Evolutionary conservation across 2,329 filamentous ascomycete genomes (phyloP), one percentile per base, ranked within the genome.

Genomic region (Sporothrix luriei): DNA sequence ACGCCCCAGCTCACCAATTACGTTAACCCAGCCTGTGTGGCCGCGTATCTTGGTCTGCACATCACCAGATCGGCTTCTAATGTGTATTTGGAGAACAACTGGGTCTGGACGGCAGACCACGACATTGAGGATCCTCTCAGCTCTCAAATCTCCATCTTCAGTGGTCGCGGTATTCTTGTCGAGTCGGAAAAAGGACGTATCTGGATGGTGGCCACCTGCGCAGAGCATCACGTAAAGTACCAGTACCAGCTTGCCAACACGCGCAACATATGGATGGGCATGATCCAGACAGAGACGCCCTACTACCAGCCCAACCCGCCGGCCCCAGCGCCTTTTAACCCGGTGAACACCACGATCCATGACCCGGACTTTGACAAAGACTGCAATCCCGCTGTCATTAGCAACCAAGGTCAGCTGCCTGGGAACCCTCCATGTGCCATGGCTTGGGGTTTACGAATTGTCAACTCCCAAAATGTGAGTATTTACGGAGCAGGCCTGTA

Each of bases 251-350:
- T 90, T 69, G 80, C 78, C 71, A 80, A 82, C 69, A 85, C 88
- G 0, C 81, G 82, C 73, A 83, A 89, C 75, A 80, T 89, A 74
- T 88, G 84, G 77, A 83, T 84, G 76, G 86, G 85, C 66, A 82
- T 87, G 76, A 85, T 89, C 71, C 88, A 90, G 76, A 88, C 88
- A 62, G 88, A 91, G 77, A 88, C 88, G 2, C 86, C 88, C 1
- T 91, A 91, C 79, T 90, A 84, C 78, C 87, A 90, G 79, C 84
- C 85, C 29, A 84, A 83, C 72, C 88, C 88, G 0, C 78, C 80
- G 66, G 85, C 87, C 0, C 80, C 80, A 2, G 75, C 78, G 4
- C 87, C 85, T 1, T 90, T 89, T 79, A 72, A 77, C 1, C 29
- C 59, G 26, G 73, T 78, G 1, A 78, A 81, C 24, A 51, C 74